Base-by-base conservation (phyloP, 805 yeast species). In the Candida suzukii region DNA sequence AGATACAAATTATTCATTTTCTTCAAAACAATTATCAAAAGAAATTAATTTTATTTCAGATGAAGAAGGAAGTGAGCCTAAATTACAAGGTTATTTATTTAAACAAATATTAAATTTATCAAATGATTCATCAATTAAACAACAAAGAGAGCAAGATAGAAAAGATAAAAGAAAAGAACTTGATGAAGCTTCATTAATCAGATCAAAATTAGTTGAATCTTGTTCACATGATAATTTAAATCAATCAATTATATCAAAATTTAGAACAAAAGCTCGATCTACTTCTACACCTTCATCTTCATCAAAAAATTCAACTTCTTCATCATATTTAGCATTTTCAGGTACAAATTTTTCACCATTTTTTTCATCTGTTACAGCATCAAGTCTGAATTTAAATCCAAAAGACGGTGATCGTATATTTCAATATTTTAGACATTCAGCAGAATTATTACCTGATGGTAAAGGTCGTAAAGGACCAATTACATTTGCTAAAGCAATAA, bases 221-320 rank as follows among this genome's bases (percentile, higher is more conserved):
- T 29, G 38, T 3, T 44, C 50, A 7, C 19, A 34, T 14, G 28
- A 35, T 38, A 46, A 46, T 35, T 28, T 33, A 4, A 40, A 20
- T 19, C 47, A 42, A 16, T 45, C 48, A 3, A 35, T 39, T 14
- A 41, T 45, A 16, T 40, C 48, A 11, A 40, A 35, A 16, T 47
- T 47, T 39, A 35, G 50, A 32, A 25, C 45, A n/a, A 46, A 46
- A 19, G 26, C 39, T 9, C n/a, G n/a, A n/a, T n/a, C n/a, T n/a
- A n/a, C n/a, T n/a, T n/a, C n/a, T n/a, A n/a, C n/a, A n/a, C n/a
- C n/a, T n/a, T n/a, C n/a, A n/a, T n/a, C n/a, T 13, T 26, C 29
- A 12, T 26, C 29, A 13, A 26, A 11, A n/a, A 26, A n/a, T 12
- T 8, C 29, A 8, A 26, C 13, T 13, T 26, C 29, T 13, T 11